Conservation (phyloP, 345 rosid species). For the Gossypium sturtianum region DNA sequence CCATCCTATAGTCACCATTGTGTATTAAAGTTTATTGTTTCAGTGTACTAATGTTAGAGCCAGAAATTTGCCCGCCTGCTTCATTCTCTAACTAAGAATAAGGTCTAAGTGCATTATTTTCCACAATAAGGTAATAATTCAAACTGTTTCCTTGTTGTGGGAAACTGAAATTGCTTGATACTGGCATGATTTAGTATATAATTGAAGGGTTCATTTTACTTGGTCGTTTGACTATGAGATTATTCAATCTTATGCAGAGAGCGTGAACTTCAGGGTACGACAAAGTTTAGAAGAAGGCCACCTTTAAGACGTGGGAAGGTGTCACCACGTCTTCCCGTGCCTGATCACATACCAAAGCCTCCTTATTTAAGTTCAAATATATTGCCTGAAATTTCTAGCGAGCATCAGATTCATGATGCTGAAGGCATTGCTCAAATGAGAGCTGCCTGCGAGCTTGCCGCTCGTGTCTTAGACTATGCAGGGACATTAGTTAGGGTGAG, state of each 20-base stretch:
- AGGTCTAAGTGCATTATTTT: not conserved
- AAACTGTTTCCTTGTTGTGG: not conserved
- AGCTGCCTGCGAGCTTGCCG: constrained; percentile 93
- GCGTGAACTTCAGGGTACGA: constrained; percentile 43
- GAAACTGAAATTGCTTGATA: not conserved
- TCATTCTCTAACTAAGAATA: not conserved
- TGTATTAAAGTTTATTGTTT: not conserved
- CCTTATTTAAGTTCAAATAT: constrained; percentile 53
- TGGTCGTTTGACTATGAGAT: not conserved
- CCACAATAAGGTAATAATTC: not conserved
- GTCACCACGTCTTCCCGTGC: constrained; percentile 69
- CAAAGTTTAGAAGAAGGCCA: constrained; percentile 42
- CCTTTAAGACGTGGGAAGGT: constrained; percentile 81
- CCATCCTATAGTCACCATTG: not conserved
- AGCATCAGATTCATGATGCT: constrained; percentile 67
- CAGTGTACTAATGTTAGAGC: not conserved
- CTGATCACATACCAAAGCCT: constrained; percentile 74
- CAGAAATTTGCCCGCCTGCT: not conserved
- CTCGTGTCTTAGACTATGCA: constrained; percentile 69
- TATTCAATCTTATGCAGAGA: constrained; percentile 31
- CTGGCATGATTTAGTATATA: not conserved
- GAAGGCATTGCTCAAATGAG: constrained; percentile 65
- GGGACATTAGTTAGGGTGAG: constrained; percentile 81
- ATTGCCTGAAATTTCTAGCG: constrained; percentile 60
- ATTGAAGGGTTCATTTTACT: constrained; percentile 8